Conservation (phyloP, 352 stramenopile species). For the Elongisporangium senticosum region DNA sequence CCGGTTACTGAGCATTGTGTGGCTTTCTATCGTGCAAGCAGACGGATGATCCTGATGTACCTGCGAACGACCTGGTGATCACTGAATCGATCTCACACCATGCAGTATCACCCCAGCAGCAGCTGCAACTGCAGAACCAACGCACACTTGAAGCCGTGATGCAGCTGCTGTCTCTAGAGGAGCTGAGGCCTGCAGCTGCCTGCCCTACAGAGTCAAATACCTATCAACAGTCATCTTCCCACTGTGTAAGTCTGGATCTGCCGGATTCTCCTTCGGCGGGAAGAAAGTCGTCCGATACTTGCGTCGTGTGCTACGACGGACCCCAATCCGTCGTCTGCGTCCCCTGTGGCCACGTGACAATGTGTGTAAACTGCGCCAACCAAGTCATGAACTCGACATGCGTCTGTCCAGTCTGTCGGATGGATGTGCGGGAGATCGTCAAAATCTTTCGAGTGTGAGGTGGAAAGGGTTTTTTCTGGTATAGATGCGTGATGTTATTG, state of each 20-base stretch:
- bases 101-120: not conserved
- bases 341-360: not conserved
- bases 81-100: not conserved
- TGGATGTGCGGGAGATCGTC: not conserved
- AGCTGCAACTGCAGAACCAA: not conserved
- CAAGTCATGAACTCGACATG: not conserved
- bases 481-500: not conserved
- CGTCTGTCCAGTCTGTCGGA: not conserved
- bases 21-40: not conserved
- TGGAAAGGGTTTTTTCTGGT: not conserved
- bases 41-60: not conserved
- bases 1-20: too few species aligned
- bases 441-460: not conserved
- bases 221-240: not conserved
- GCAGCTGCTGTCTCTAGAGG: not conserved
- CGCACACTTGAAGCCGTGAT: not conserved
- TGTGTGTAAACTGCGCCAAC: not conserved
- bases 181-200: not conserved
- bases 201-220: not conserved
- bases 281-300: not conserved
- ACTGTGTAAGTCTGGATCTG: not conserved
- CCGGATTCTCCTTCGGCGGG: not conserved
- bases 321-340: not conserved
- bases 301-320: not conserved
- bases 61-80: not conserved